Conservation (phyloP, 768 basidiomycete genomes). For the Neoboletus magnificus region DNA sequence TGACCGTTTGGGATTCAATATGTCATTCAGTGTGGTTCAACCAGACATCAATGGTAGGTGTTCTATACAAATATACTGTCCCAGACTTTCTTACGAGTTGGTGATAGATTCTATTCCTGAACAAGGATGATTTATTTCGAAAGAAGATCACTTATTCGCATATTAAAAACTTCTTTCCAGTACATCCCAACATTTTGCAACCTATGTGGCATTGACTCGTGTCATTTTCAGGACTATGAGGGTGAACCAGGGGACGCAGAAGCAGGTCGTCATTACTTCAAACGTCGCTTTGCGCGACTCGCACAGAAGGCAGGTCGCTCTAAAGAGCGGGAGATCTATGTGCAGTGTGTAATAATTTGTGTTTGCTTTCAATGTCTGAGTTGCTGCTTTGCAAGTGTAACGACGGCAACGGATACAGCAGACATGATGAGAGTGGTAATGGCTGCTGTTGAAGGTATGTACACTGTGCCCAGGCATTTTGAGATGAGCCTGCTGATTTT, state of each 20-base stretch:
- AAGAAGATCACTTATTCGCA: slow-evolving; percentile 77
- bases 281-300: slow-evolving; percentile 74
- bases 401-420: slow-evolving; percentile 87
- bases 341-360: slow-evolving; percentile 61
- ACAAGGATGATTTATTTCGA: slow-evolving; percentile 93
- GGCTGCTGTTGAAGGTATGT: slow-evolving; percentile 92
- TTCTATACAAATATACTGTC: neutral
- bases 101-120: slow-evolving; percentile 83
- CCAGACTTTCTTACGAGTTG: neutral
- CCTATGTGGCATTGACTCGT: neutral
- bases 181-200: slow-evolving; percentile 24
- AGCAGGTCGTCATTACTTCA: slow-evolving; percentile 88
- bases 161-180: slow-evolving; percentile 88
- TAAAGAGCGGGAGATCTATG: slow-evolving; percentile 88
- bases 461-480: neutral
- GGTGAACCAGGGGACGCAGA: slow-evolving; percentile 70
- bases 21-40: slow-evolving; percentile 98
- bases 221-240: slow-evolving; percentile 67
- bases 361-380: slow-evolving; percentile 8
- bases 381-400: slow-evolving; percentile 50
- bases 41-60: slow-evolving; percentile 81
- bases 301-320: slow-evolving; percentile 83
- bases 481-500: slow-evolving; percentile 14
- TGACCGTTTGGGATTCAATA: slow-evolving; percentile 99
- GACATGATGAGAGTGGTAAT: slow-evolving; percentile 88